These are phyloP conservation scores for Xylaria castorea DNA, from an alignment of 495 filamentous ascomycete species.

Conservation along the genomic window DNA sequence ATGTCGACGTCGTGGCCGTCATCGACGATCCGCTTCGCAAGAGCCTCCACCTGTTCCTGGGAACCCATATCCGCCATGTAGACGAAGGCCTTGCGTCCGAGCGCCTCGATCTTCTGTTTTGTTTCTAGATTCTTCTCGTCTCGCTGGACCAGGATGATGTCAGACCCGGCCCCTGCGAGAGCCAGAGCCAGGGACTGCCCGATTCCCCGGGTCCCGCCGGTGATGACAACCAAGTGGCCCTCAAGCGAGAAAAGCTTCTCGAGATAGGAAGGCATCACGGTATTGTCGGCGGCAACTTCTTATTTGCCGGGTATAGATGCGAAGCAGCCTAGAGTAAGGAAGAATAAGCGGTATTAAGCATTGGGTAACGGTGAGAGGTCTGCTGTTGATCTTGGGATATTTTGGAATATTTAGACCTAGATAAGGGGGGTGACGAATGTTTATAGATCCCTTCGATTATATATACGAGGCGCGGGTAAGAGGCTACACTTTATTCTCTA, in stretches of 20 bases:
- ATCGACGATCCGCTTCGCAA: conserved; percentile 42
- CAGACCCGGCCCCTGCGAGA: conserved; percentile 40
- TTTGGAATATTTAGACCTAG: not conserved
- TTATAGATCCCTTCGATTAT: not conserved
- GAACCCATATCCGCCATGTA: conserved; percentile 27
- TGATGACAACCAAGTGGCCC: conserved; percentile 74
- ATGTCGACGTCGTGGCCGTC: conserved; percentile 37
- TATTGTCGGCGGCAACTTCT: not conserved
- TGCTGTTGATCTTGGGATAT: not conserved
- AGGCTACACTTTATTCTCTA: not conserved
- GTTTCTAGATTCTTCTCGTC: conserved; percentile 27
- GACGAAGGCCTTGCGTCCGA: conserved; percentile 25
- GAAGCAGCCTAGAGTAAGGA: not conserved
- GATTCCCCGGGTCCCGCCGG: conserved; percentile 70
- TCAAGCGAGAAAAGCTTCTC: conserved; percentile 69
- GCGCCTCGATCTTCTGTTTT: conserved; percentile 27
- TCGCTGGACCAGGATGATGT: conserved; percentile 29
- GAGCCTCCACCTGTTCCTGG: conserved; percentile 33
- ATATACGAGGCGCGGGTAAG: not conserved
- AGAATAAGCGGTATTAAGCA: not conserved
- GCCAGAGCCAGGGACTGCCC: conserved; percentile 68
- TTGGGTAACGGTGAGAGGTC: not conserved
- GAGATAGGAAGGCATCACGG: conserved; percentile 52
- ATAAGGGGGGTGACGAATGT: not conserved
- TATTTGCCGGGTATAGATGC: not conserved